phyloP scores from a whole-genome alignment of 495 filamentous ascomycete genomes.

The Chaetomium tenue region DNA sequence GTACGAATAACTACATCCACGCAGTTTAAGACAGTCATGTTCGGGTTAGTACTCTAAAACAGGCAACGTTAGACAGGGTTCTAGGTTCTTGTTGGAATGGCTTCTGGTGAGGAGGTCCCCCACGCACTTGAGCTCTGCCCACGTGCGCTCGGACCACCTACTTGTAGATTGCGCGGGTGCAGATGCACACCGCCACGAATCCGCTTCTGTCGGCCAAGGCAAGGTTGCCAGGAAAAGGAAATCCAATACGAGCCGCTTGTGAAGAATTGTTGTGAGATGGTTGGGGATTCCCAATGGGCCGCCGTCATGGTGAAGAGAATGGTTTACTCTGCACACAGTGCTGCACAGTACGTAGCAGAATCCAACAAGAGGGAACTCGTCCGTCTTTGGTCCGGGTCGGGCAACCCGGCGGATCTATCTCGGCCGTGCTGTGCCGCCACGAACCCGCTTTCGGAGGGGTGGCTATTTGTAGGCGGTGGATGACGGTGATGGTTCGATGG shows the following conservation, averaged over 20 bases:
- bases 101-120: background rate
- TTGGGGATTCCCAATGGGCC: background rate
- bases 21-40: background rate
- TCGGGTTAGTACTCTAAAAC: background rate
- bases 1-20: no score
- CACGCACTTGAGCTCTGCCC: background rate
- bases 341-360: background rate
- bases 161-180: background rate
- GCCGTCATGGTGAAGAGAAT: background rate
- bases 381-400: background rate
- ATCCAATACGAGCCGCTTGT: background rate
- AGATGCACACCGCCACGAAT: slow-evolving; percentile 8
- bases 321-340: background rate
- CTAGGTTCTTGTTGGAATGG: no score
- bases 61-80: background rate
- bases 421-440: background rate
- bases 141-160: slow-evolving; percentile 5
- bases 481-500: background rate
- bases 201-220: background rate
- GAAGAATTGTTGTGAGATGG: background rate
- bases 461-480: background rate
- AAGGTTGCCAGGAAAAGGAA: background rate
- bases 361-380: background rate
- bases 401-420: slow-evolving; percentile 7
- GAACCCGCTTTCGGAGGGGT: background rate